Conservation (phyloP, 1,139 yeast genomes). For the Geotrichum candidum region DNA sequence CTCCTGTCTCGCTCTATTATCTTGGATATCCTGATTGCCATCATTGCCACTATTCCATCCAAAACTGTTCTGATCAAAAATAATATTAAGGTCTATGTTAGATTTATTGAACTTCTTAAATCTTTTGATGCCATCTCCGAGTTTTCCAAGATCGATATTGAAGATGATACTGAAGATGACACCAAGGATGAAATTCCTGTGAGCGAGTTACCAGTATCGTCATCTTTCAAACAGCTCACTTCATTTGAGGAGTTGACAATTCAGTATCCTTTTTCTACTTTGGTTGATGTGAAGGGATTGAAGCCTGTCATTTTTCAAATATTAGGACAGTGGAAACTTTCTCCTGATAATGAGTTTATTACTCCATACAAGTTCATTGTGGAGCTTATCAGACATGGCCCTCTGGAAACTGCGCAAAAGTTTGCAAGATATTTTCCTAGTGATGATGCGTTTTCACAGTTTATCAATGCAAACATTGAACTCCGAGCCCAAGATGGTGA, state of each 20-base stretch:
- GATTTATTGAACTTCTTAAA: slow-evolving; percentile 20
- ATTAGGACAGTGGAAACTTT: neutral
- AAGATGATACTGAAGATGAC: neutral
- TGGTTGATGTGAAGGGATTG: neutral
- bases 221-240: neutral
- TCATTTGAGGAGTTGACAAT: neutral
- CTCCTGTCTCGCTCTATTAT: slow-evolving; percentile 19
- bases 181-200: neutral
- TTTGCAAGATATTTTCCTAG: slow-evolving; percentile 20
- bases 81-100: slow-evolving; percentile 21
- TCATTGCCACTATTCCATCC: slow-evolving; percentile 19
- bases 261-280: neutral
- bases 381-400: neutral
- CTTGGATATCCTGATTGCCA: slow-evolving; percentile 22
- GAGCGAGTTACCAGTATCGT: neutral
- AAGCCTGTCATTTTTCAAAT: neutral
- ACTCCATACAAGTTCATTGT: neutral
- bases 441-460: slow-evolving; percentile 20
- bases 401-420: neutral
- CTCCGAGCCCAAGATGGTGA: slow-evolving; percentile 21
- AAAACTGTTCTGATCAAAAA: slow-evolving; percentile 23
- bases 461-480: slow-evolving; percentile 12
- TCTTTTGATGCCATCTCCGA: slow-evolving; percentile 18
- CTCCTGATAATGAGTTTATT: neutral
- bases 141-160: neutral